phyloP scores from a whole-genome alignment of 139 green algal species.

The Dunaliella primolecta region DNA sequence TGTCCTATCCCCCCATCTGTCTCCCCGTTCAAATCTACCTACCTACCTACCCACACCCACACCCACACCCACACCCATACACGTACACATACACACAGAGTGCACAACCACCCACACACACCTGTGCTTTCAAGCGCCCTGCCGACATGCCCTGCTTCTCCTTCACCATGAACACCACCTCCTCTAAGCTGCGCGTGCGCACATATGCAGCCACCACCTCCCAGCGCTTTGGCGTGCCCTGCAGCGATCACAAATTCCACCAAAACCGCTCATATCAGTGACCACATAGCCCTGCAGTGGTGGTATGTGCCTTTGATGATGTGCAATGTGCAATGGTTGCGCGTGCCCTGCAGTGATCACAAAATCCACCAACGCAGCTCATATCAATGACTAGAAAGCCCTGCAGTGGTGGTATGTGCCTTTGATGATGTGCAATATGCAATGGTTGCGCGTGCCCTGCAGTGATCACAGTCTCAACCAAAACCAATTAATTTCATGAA shows the following conservation, averaged over 20 bases:
- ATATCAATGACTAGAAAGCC: no score
- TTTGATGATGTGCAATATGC: constrained; percentile 26
- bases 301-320: constrained; percentile 1
- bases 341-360: constrained; percentile 8
- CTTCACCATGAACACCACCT: constrained; percentile 89
- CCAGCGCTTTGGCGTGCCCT: constrained; percentile 66
- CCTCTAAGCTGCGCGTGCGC: constrained; percentile 75
- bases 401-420: no score
- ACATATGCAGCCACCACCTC: constrained; percentile 72
- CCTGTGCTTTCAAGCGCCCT: constrained; percentile 1
- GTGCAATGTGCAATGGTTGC: constrained; percentile 75
- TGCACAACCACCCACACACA: no score
- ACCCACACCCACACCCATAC: no score
- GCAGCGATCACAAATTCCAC: not conserved
- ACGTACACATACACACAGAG: no score
- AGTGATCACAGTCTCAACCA: not conserved
- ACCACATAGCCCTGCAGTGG: no score
- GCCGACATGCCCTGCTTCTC: constrained; percentile 43
- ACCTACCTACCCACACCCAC: no score
- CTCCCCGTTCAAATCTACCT: no score
- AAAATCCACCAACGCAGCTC: no score
- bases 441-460: constrained; percentile 57
- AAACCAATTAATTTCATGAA: no score
- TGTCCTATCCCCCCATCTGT: no score
- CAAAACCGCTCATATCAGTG: no score